Evolutionary conservation across 1,139 yeast genomes (phyloP), one percentile per base, ranked within the genome.

Genomic region (Candida buenavistaensis): DNA sequence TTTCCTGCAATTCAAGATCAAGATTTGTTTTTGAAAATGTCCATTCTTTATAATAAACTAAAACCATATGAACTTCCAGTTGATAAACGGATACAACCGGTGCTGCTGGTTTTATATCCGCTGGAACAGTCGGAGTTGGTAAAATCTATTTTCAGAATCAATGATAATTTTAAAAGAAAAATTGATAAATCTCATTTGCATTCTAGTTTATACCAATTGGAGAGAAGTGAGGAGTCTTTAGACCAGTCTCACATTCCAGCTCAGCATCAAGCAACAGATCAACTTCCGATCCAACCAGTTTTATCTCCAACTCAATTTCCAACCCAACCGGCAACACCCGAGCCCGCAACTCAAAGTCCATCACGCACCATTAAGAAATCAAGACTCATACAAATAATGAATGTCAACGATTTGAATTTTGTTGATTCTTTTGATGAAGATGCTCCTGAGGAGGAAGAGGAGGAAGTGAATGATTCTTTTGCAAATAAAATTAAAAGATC

Each of bases 331-430:
- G n/a, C n/a, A n/a, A n/a, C n/a, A n/a, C n/a, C n/a, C n/a, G n/a
- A n/a, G n/a, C n/a, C n/a, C n/a, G n/a, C n/a, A n/a, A n/a, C n/a
- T n/a, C n/a, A n/a, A n/a, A n/a, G n/a, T n/a, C n/a, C n/a, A n/a
- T n/a, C n/a, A n/a, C 30, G 26, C 10, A 35, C 35, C 6, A 40
- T 41, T 9, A 43, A 41, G 26, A 39, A 39, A 32, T 30, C 47
- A 2, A 42, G 40, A 14, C 40, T 38, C 8, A n/a, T 39, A 12
- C 37, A 41, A 38, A 23, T 19, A 8, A 30, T 39, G 14, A 25
- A 36, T 14, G 20, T 34, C 20, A 35, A 36, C 20, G 23, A 37
- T 17, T 35, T 40, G 22, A 30, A 31, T 14, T 40, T 40, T 30
- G 36, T 43, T n/a, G 36, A 25, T 10, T 25, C 32, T 5, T 22